A percentile compares a stretch with the other conserved stretches of the same genome.
phyloP scores from a whole-genome alignment of 192 early-diverging fungal genomes.

The Entomortierella parvispora region DNA sequence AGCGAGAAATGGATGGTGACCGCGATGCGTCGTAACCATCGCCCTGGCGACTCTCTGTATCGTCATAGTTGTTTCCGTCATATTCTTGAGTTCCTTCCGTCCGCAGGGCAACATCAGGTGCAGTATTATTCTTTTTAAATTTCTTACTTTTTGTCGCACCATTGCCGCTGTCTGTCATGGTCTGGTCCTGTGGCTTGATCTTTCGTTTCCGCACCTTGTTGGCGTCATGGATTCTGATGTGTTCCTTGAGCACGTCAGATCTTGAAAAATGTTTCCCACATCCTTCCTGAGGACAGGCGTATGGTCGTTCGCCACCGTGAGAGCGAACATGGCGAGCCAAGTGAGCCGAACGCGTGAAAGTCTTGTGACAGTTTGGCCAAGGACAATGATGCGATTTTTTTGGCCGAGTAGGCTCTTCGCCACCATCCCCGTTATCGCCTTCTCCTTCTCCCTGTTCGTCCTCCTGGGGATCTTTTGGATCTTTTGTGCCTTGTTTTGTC shows the following conservation, averaged over 20 bases:
- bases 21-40: too few species aligned
- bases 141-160: conserved; percentile 37
- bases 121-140: conserved; percentile 44
- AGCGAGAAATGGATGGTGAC: too few species aligned
- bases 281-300: conserved; percentile 66
- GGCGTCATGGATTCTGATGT: conserved; percentile 83
- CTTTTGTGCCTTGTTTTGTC: too few species aligned
- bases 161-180: conserved; percentile 15
- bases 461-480: conserved; percentile 8
- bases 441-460: conserved; percentile 18
- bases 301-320: conserved; percentile 80
- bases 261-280: conserved; percentile 81
- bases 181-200: conserved; percentile 18
- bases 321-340: conserved; percentile 84
- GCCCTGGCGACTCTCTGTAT: too few species aligned
- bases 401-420: conserved; percentile 6
- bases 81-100: too few species aligned
- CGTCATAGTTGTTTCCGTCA: too few species aligned
- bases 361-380: conserved; percentile 50
- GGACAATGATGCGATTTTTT: conserved; percentile 49
- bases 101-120: conserved; percentile 33
- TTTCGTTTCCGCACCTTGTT: conserved; percentile 66
- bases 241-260: conserved; percentile 80
- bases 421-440: conserved; percentile 25
- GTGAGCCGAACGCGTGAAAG: conserved; percentile 57